Percentiles rank a stretch among this genome's conserved stretches.
These are phyloP conservation scores for Aspergillus floridensis DNA, from an alignment of 2,329 filamentous ascomycete genomes.

Conservation along the genomic window DNA sequence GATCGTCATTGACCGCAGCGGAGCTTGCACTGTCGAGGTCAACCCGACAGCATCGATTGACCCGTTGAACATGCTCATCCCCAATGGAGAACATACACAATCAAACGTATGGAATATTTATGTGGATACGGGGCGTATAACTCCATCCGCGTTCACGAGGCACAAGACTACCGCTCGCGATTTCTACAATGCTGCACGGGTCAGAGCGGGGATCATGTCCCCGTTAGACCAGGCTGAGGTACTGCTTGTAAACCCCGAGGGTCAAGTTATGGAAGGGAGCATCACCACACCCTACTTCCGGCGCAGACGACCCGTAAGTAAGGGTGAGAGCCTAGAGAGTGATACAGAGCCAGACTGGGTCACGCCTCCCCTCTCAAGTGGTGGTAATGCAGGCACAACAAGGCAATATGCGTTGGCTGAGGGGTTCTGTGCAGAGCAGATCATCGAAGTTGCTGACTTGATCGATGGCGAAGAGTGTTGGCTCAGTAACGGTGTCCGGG, in stretches of 20 bases:
- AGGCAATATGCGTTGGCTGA: constrained; percentile 76
- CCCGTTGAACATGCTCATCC: constrained; percentile 26
- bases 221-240: constrained; percentile 61
- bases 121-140: constrained; percentile 53
- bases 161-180: constrained; percentile 79
- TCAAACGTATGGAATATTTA: constrained; percentile 47
- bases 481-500: constrained; percentile 84
- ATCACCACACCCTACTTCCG: constrained; percentile 80
- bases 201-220: constrained; percentile 55
- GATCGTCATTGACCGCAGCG: constrained; percentile 32
- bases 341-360: constrained; percentile 62
- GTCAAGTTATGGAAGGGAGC: constrained; percentile 79
- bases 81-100: constrained; percentile 15
- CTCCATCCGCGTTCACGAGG: constrained; percentile 65
- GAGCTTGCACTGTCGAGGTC: constrained; percentile 32
- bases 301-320: constrained; percentile 41
- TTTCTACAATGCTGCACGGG: constrained; percentile 69
- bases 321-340: not conserved
- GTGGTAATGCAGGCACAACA: constrained; percentile 79
- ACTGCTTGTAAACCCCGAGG: constrained; percentile 64
- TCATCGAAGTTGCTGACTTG: constrained; percentile 60
- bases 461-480: constrained; percentile 74
- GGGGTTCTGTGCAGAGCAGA: constrained; percentile 64
- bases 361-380: constrained; percentile 72
- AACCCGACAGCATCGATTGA: constrained; percentile 28